phyloP scores from a whole-genome alignment of 2,329 filamentous ascomycete genomes.

The Paracamarosporium sp. region DNA sequence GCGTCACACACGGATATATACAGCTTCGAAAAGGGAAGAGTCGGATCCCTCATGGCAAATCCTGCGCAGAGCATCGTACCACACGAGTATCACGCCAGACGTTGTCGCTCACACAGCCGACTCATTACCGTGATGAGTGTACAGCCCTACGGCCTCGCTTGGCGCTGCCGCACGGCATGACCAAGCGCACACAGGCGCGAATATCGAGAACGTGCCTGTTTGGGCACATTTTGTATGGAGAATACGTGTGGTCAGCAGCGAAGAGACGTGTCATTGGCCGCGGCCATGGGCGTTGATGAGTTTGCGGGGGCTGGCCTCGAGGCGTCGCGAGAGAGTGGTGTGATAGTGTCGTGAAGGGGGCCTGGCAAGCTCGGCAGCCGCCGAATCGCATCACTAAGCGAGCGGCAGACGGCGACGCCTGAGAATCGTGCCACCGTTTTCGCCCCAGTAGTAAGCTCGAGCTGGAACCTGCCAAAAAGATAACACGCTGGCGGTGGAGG shows the following conservation, averaged over 20 bases:
- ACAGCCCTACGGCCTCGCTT: neutral
- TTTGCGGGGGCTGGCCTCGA: neutral
- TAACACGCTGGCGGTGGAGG: no score
- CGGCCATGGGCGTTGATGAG: neutral
- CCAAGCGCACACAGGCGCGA: conserved; percentile 3
- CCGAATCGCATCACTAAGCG: neutral
- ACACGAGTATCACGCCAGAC: conserved; percentile 6
- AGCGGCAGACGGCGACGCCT: conserved; percentile 2
- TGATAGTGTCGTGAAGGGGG: conserved; percentile 8
- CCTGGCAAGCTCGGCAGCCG: neutral
- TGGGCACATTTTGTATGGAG: neutral
- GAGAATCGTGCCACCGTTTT: conserved; percentile 6
- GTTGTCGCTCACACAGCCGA: neutral
- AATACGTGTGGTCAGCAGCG: neutral
- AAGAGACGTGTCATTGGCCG: neutral
- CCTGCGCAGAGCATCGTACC: neutral
- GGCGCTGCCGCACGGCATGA: neutral
- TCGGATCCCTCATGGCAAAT: neutral
- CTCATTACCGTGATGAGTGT: conserved; percentile 4
- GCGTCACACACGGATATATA: conserved; percentile 8
- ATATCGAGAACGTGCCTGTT: neutral
- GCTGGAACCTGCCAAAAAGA: neutral
- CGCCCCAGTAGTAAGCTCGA: neutral
- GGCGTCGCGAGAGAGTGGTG: conserved; percentile 7
- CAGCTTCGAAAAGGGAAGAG: neutral